These are phyloP conservation scores for Cercospora sp. DNA, from an alignment of 2,329 filamentous ascomycete genomes.

Conservation along the genomic window DNA sequence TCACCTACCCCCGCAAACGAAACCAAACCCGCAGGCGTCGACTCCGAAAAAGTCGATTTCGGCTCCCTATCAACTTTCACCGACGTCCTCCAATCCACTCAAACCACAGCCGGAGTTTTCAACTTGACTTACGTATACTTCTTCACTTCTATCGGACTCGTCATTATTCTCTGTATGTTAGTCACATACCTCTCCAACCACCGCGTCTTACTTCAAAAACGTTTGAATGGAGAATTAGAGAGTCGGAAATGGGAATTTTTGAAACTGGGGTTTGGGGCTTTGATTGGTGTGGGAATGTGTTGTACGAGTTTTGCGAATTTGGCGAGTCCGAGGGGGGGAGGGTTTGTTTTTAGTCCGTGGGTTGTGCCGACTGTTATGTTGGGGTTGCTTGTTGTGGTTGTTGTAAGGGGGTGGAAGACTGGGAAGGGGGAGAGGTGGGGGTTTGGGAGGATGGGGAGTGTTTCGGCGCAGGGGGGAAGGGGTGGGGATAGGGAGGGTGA, in stretches of 20 bases:
- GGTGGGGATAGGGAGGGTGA: background rate
- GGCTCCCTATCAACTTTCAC: background rate
- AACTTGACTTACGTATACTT: conserved; percentile 38
- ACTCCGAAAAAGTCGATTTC: conserved; percentile 10
- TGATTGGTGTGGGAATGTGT: conserved; percentile 14
- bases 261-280: conserved; percentile 27
- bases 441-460: conserved; percentile 1
- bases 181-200: conserved; percentile 29
- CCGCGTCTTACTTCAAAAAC: background rate
- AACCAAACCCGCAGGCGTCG: background rate
- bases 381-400: conserved; percentile 10
- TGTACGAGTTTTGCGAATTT: conserved; percentile 13
- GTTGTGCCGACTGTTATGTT: conserved; percentile 11
- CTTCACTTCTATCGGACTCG: conserved; percentile 35
- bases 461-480: background rate
- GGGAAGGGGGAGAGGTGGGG: conserved; percentile 1
- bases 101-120: conserved; percentile 18
- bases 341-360: conserved; percentile 14
- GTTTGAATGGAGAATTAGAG: conserved; percentile 11
- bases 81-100: conserved; percentile 9
- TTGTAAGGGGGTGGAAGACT: conserved; percentile 2
- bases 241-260: conserved; percentile 30
- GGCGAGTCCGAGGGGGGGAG: background rate
- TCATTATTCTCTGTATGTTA: conserved; percentile 36
- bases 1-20: background rate